Percentiles rank a stretch among this genome's conserved stretches.
Conservation (phyloP, 306 rosid genomes). For the Medicago arabica region DNA sequence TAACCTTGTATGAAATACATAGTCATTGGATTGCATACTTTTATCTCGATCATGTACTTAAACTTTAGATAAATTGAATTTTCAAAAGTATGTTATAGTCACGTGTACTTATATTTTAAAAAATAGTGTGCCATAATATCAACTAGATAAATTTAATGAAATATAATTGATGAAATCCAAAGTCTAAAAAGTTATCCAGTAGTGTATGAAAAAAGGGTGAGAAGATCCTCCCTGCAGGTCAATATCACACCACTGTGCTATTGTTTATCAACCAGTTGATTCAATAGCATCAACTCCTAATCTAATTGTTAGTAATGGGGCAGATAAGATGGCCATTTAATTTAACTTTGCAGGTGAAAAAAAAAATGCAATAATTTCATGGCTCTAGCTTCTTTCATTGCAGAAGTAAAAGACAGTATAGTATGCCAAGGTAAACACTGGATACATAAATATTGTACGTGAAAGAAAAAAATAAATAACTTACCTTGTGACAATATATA, state of each 20-base stretch:
- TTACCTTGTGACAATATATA: conserved; percentile 93
- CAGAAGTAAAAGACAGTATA: conserved; percentile 25
- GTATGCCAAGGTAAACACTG: conserved; percentile 22
- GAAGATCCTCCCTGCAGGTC: too few relatives aligned
- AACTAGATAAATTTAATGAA: too few relatives aligned
- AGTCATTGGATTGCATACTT: too few relatives aligned
- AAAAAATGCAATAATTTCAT: conserved; percentile 18
- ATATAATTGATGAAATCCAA: too few relatives aligned
- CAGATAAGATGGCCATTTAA: conserved; percentile 23
- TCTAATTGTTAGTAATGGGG: conserved; percentile 16
- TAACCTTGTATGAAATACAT: too few relatives aligned
- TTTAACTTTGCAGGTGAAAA: conserved; percentile 36
- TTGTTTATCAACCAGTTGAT: neutral
- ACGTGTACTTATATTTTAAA: too few relatives aligned
- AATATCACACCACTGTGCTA: neutral
- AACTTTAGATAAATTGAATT: too few relatives aligned
- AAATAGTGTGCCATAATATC: too few relatives aligned
- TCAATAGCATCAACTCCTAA: conserved; percentile 28
- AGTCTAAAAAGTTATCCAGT: too few relatives aligned
- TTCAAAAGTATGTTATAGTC: too few relatives aligned
- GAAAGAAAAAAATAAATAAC: conserved; percentile 25
- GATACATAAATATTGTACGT: neutral
- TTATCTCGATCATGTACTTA: too few relatives aligned
- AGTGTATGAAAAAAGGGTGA: too few relatives aligned
- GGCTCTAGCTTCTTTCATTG: conserved; percentile 22